Conservation (phyloP, 108 stramenopile species). For the Cyclotella atomus region DNA sequence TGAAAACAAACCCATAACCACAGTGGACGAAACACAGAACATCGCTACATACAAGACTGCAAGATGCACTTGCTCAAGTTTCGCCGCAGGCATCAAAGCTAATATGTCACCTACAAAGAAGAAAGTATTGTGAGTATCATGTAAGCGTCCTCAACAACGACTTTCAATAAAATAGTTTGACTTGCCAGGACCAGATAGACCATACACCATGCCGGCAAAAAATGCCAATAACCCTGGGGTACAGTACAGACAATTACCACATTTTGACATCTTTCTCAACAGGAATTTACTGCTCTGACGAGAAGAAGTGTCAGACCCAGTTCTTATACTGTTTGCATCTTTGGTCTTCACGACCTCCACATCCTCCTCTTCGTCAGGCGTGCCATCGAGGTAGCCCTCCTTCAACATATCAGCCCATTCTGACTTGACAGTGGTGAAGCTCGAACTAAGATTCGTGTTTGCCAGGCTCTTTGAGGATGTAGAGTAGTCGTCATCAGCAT, state of each 20-base stretch:
- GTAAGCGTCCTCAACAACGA: too few relatives aligned
- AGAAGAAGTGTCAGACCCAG: neutral
- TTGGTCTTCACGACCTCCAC: too few relatives aligned
- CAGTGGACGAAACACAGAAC: constrained; percentile 57
- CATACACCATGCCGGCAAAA: constrained; percentile 62
- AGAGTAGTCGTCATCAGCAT: constrained; percentile 11
- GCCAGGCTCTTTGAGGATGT: neutral
- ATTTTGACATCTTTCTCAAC: neutral
- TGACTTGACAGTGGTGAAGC: neutral
- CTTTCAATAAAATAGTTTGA: too few relatives aligned
- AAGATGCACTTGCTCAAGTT: constrained; percentile 50
- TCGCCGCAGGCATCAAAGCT: constrained; percentile 65
- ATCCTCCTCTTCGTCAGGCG: too few relatives aligned
- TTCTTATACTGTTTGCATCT: too few relatives aligned
- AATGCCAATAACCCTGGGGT: constrained; percentile 36
- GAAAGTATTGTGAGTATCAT: too few relatives aligned
- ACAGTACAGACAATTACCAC: neutral
- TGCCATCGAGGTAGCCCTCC: too few relatives aligned
- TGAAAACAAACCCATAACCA: constrained; percentile 71
- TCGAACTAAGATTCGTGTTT: too few relatives aligned
- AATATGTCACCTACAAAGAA: constrained; percentile 66
- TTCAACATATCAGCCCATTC: neutral
- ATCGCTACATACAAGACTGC: constrained; percentile 54
- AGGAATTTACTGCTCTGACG: neutral
- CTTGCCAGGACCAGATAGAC: constrained; percentile 71